Percentiles rank a stretch among this genome's conserved stretches.
Evolutionary conservation across 495 filamentous ascomycete species (phyloP).

Genomic region (Lasiosphaeria ovina): DNA sequence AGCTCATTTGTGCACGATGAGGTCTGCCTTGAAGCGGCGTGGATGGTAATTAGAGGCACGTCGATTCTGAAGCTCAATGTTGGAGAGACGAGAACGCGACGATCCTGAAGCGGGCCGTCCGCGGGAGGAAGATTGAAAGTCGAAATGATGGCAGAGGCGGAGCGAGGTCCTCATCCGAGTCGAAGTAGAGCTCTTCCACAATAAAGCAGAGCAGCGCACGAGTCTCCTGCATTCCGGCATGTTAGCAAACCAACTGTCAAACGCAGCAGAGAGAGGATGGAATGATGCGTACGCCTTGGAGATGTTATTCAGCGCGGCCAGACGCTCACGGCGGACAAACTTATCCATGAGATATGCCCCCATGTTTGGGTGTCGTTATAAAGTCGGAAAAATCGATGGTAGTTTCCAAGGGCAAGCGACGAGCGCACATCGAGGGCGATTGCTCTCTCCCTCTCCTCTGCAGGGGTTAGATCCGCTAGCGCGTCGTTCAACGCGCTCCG

Average conservation of each 20-base stretch:
- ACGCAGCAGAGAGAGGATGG: neutral
- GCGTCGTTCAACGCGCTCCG: conserved; percentile 97
- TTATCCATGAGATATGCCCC: conserved; percentile 98
- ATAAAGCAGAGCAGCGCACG: conserved; percentile 86
- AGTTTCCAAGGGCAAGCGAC: conserved; percentile 88
- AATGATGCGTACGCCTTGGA: conserved; percentile 73
- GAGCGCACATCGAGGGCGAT: conserved; percentile 90
- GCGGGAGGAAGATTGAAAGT: too few relatives aligned
- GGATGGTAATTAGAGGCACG: too few relatives aligned
- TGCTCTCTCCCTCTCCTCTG: conserved; percentile 80
- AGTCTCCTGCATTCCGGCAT: conserved; percentile 70
- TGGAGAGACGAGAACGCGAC: too few relatives aligned
- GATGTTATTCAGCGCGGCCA: conserved; percentile 83
- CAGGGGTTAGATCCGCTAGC: conserved; percentile 93
- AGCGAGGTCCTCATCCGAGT: conserved; percentile 84
- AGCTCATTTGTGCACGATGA: too few relatives aligned
- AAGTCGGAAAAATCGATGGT: conserved; percentile 93
- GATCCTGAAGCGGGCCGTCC: too few relatives aligned
- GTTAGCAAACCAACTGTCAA: conserved; percentile 34
- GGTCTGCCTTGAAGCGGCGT: too few relatives aligned
- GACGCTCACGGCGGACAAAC: conserved; percentile 91
- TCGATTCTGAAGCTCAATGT: too few relatives aligned
- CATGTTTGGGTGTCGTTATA: conserved; percentile 95
- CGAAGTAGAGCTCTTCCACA: conserved; percentile 92
- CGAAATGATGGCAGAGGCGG: conserved; percentile 52